Percentiles rank a stretch among this genome's conserved stretches.
Conservation (phyloP, 352 stramenopile genomes). For the Phytophthora palmivora region DNA sequence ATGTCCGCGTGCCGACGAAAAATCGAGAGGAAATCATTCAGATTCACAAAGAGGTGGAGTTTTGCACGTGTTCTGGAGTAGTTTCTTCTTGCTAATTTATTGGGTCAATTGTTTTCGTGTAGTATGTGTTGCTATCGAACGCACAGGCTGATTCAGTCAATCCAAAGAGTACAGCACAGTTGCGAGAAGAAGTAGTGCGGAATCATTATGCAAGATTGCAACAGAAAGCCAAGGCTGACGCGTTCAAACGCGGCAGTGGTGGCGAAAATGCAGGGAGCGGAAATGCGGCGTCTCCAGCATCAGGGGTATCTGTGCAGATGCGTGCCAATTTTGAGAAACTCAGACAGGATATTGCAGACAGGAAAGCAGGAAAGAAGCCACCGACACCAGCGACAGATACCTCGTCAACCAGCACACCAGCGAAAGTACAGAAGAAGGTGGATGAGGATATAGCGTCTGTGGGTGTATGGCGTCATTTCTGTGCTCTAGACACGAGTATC, state of each 20-base stretch:
- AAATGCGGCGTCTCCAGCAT: slow-evolving; percentile 38
- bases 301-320: slow-evolving; percentile 62
- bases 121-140: slow-evolving; percentile 85
- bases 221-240: slow-evolving; percentile 61
- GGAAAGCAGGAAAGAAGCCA: slow-evolving; percentile 51
- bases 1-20: slow-evolving; percentile 63
- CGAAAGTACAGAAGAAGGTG: slow-evolving; percentile 19
- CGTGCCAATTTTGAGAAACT: slow-evolving; percentile 80
- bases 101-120: slow-evolving; percentile 4
- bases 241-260: slow-evolving; percentile 32
- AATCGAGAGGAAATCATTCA: slow-evolving; percentile 88
- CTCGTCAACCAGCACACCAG: slow-evolving; percentile 20
- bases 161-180: slow-evolving; percentile 65
- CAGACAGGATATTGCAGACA: slow-evolving; percentile 68
- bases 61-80: background rate
- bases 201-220: slow-evolving; percentile 75
- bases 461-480: slow-evolving; percentile 76
- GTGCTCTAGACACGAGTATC: slow-evolving; percentile 55
- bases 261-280: slow-evolving; percentile 32
- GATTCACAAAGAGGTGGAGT: slow-evolving; percentile 86
- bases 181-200: slow-evolving; percentile 72
- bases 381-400: slow-evolving; percentile 22
- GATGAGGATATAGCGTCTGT: slow-evolving; percentile 32
- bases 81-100: slow-evolving; percentile 9
- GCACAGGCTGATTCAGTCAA: slow-evolving; percentile 83